These are phyloP conservation scores for Daldinia childiae DNA, from an alignment of 495 filamentous ascomycete species.

Conservation along the genomic window DNA sequence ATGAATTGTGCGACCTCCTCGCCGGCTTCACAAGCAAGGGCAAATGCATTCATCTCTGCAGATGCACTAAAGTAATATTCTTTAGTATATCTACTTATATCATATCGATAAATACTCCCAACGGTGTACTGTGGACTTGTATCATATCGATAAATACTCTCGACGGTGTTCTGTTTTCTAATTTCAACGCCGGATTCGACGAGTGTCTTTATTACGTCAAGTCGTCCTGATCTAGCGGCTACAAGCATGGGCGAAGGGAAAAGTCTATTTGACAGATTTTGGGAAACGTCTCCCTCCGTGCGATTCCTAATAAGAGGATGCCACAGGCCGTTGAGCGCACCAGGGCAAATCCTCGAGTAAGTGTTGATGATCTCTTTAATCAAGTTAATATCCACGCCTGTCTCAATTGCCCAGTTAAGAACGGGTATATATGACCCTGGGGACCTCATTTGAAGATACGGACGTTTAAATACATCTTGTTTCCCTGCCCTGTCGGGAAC, in stretches of 20 bases:
- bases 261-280: no score
- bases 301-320: no score
- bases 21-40: not conserved
- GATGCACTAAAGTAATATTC: no score
- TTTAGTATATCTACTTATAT: no score
- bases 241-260: conserved; percentile 5
- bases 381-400: not conserved
- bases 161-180: not conserved
- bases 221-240: not conserved
- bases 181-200: not conserved
- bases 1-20: conserved; percentile 14
- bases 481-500: no score
- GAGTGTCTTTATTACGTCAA: conserved; percentile 19
- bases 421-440: not conserved
- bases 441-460: not conserved
- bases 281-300: no score
- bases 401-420: conserved; percentile 4
- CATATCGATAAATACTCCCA: no score
- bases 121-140: no score
- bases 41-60: conserved; percentile 1
- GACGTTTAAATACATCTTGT: not conserved
- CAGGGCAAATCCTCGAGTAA: not conserved
- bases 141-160: not conserved
- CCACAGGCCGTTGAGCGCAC: not conserved
- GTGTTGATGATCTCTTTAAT: not conserved